Evolutionary conservation across 1,139 yeast genomes (phyloP), one percentile per base, ranked within the genome.

Genomic region (Pneumocystis wakefieldiae): DNA sequence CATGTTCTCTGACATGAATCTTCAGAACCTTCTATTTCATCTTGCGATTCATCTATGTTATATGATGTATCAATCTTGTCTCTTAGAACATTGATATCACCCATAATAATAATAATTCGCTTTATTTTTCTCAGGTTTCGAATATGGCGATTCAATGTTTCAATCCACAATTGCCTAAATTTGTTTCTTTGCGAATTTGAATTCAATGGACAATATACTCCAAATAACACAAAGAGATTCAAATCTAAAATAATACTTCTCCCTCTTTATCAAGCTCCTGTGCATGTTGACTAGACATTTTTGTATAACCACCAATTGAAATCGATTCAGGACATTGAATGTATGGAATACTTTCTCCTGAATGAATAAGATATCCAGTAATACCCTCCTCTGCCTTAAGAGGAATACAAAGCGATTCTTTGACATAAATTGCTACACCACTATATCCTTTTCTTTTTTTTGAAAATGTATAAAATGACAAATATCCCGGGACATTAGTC

Each of bases 151-250:
- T 89, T 80, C 62, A 92, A 72, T 0, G 81, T 73, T 19, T 76
- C 75, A 64, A 87, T 76, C 70, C 87, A 92, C 14, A 76, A 72
- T 59, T 82, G 70, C 59, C 96, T 75, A 69, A 77, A 86, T 62
- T 84, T 87, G 3, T 83, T 90, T 5, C 62, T 38, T 35, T 62
- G 60, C 0, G 89, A 81, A 14, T 64, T 64, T 0, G 97, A 87
- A 71, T 90, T 89, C 0, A 97, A 97, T 0, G 97, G 97, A 71
- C 97, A 91, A 71, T 92, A 92, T 1, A 89, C 80, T 0, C 91
- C 83, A 63, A 92, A 82, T 0, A 92, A 73, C 1, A 84, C 73
- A 67, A 81, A 80, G 65, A 74, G 77, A 0, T 84, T 85, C 37
- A 91, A 71, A 70, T 92, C 97, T 0, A 91, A 75, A 10, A 87